Evolutionary conservation across 2,329 filamentous ascomycete species (phyloP).

Genomic region (Botryotinia globosa): DNA sequence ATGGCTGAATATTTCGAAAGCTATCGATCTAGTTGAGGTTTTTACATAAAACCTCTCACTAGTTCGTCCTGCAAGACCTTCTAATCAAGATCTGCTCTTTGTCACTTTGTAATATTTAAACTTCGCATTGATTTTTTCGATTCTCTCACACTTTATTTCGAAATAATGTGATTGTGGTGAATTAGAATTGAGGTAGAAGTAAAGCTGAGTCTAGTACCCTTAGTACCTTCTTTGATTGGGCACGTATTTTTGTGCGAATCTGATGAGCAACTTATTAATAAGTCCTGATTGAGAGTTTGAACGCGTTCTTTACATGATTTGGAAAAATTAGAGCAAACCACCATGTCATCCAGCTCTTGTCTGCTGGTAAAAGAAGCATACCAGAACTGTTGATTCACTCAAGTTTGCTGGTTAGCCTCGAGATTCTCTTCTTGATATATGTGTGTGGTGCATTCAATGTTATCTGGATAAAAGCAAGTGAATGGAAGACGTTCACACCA

Average conservation of each 20-base stretch:
- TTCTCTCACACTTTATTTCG: neutral
- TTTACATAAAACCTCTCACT: neutral
- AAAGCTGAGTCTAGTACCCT: neutral
- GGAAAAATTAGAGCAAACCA: neutral
- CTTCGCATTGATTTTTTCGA: neutral
- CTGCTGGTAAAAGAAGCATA: neutral
- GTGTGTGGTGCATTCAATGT: neutral
- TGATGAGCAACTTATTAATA: neutral
- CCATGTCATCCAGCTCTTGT: neutral
- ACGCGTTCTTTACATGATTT: neutral
- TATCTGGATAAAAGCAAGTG: neutral
- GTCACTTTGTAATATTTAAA: neutral
- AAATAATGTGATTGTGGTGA: neutral
- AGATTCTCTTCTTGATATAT: neutral
- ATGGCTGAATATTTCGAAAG: too few relatives aligned
- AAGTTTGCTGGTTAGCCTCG: neutral
- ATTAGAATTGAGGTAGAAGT: neutral
- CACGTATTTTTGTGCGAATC: neutral
- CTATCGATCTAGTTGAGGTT: rapidly evolving
- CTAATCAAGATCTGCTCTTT: neutral
- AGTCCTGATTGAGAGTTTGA: neutral
- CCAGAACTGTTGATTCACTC: neutral
- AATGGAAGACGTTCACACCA: neutral
- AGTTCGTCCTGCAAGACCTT: neutral
- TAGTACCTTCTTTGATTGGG: neutral